phyloP scores from a whole-genome alignment of 2,329 filamentous ascomycete species.

The Phaeophleospora eucalypticola region DNA sequence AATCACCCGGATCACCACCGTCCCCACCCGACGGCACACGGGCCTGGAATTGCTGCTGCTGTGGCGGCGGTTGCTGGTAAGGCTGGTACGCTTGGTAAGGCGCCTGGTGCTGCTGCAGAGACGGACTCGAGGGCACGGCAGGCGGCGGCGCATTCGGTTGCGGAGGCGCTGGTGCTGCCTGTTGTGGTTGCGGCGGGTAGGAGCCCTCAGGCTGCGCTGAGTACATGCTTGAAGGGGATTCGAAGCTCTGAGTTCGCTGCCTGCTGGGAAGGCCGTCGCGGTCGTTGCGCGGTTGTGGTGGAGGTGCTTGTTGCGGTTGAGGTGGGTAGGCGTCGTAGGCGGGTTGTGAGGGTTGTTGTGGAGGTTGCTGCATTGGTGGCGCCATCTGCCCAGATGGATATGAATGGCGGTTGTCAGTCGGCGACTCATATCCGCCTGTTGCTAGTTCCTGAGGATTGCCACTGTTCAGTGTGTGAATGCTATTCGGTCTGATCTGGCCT shows the following conservation, averaged over 20 bases:
- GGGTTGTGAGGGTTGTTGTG: slow-evolving; percentile 8
- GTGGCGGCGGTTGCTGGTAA: slow-evolving; percentile 19
- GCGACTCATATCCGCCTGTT: slow-evolving; percentile 45
- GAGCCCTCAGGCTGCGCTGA: slow-evolving; percentile 18
- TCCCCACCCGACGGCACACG: slow-evolving; percentile 16
- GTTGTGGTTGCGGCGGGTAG: slow-evolving; percentile 14
- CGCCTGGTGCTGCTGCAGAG: slow-evolving; percentile 9
- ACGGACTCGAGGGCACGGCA: slow-evolving; percentile 20
- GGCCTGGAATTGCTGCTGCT: slow-evolving; percentile 19
- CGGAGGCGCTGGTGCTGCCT: slow-evolving; percentile 13
- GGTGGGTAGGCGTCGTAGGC: slow-evolving; percentile 23
- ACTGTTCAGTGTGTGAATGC: slow-evolving; percentile 36
- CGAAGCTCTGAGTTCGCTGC: slow-evolving; percentile 29
- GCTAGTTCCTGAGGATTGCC: slow-evolving; percentile 46
- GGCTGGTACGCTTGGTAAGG: slow-evolving; percentile 34
- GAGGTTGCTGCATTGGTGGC: slow-evolving; percentile 14
- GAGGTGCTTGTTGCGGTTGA: slow-evolving; percentile 11
- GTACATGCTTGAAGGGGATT: slow-evolving; percentile 28
- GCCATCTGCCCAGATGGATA: slow-evolving; percentile 32
- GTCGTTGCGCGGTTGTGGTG: slow-evolving; percentile 12
- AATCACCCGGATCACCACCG: slow-evolving; percentile 34
- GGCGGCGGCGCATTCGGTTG: slow-evolving; percentile 32
- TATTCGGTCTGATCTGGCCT: slow-evolving; percentile 37
- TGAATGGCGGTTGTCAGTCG: slow-evolving; percentile 42
- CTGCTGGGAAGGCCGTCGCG: slow-evolving; percentile 21